A percentile compares a stretch with the other conserved stretches of the same genome.
Evolutionary conservation across 2,329 filamentous ascomycete species (phyloP).

Genomic region (Ophiostoma quercus): DNA sequence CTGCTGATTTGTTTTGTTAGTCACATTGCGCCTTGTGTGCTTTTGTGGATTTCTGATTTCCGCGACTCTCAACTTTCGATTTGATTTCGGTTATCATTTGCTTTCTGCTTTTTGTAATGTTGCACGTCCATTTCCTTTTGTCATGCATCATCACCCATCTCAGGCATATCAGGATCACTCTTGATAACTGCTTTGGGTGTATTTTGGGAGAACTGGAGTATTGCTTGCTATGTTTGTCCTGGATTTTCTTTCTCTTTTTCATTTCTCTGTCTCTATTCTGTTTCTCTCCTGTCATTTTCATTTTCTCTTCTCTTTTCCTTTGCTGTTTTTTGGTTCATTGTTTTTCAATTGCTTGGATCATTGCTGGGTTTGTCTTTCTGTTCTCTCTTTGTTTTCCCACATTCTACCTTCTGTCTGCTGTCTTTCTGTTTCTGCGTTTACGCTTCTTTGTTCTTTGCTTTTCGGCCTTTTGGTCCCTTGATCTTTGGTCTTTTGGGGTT

Average conservation of each 20-base stretch:
- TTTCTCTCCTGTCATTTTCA: conserved; percentile 9
- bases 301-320: conserved; percentile 2
- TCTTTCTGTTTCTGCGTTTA: conserved; percentile 8
- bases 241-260: background rate
- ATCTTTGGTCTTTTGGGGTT: background rate
- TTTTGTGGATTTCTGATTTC: no score
- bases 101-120: background rate
- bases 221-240: background rate
- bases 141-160: conserved; percentile 12
- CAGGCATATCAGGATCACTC: background rate
- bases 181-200: background rate
- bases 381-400: background rate
- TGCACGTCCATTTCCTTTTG: conserved; percentile 16
- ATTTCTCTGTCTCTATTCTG: background rate
- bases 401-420: background rate
- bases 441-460: background rate
- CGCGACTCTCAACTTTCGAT: background rate
- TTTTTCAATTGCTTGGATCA: conserved; percentile 8
- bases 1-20: background rate
- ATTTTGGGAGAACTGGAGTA: conserved; percentile 15
- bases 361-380: background rate
- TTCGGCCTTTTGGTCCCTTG: conserved; percentile 1
- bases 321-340: background rate
- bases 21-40: no score
- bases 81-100: background rate